These are phyloP conservation scores for Fusarium verrucosum DNA, from an alignment of 2,329 filamentous ascomycete species.

Conservation along the genomic window DNA sequence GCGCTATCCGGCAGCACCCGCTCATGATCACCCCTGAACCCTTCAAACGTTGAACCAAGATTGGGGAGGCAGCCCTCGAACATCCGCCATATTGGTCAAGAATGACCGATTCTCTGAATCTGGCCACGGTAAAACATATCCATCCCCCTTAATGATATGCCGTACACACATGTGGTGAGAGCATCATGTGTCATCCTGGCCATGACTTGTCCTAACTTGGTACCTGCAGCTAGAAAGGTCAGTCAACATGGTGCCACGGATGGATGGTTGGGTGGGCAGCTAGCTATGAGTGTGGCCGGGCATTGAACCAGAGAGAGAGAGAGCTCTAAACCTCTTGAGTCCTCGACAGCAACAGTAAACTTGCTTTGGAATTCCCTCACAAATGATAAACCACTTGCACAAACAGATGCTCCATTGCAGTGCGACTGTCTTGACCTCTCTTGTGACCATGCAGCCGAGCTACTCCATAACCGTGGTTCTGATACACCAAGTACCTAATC, in stretches of 20 bases:
- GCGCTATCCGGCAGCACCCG: slow-evolving; percentile 41
- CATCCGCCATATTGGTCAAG: not conserved
- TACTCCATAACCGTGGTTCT: slow-evolving; percentile 20
- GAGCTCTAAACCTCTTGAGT: slow-evolving; percentile 7
- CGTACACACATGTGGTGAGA: slow-evolving; percentile 6
- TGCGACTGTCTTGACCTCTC: slow-evolving; percentile 20
- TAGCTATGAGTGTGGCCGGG: not conserved
- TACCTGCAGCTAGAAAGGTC: slow-evolving; percentile 35
- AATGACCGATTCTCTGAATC: not conserved
- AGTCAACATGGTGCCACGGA: slow-evolving; percentile 29
- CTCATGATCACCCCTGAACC: slow-evolving; percentile 35
- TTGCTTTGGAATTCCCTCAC: slow-evolving; percentile 20
- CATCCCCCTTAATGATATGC: not conserved
- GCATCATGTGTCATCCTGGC: slow-evolving; percentile 20
- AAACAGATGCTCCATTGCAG: not conserved
- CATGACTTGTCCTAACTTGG: slow-evolving; percentile 36
- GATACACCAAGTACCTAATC: too few species aligned
- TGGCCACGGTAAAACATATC: not conserved
- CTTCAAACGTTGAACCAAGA: slow-evolving; percentile 25
- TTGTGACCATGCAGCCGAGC: slow-evolving; percentile 15
- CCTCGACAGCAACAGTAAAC: not conserved
- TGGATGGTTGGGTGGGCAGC: slow-evolving; percentile 3
- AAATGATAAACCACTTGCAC: slow-evolving; percentile 20
- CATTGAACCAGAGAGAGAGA: slow-evolving; percentile 14
- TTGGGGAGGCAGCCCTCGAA: not conserved